Evolutionary conservation across 192 early-diverging fungal species (phyloP).

Genomic region (Funneliformis mosseae): DNA sequence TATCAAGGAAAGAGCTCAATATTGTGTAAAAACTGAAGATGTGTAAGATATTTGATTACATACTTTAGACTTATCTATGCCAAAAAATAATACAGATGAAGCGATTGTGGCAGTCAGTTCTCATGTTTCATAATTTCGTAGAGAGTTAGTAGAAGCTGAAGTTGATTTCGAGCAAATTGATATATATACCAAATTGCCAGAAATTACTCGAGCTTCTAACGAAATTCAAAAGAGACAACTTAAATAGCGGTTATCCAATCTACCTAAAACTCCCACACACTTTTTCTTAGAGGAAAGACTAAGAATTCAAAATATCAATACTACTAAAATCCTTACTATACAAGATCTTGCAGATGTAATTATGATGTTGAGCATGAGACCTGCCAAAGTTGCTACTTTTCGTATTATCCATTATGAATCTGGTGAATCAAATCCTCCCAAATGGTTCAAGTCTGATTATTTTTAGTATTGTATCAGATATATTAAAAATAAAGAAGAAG

Average conservation of each 20-base stretch:
- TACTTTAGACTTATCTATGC: conserved; percentile 15
- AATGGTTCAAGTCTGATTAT: conserved; percentile 14
- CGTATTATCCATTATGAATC: conserved; percentile 25
- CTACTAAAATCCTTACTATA: too few relatives aligned
- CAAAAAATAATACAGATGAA: too few relatives aligned
- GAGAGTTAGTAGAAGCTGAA: too few relatives aligned
- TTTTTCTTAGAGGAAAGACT: too few relatives aligned
- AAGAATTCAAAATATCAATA: too few relatives aligned
- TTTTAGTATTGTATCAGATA: conserved; percentile 22
- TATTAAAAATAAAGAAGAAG: conserved; percentile 28
- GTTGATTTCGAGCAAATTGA: neutral
- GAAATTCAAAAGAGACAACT: too few relatives aligned
- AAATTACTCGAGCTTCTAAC: conserved; percentile 13
- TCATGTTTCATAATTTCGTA: too few relatives aligned
- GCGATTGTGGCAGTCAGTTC: too few relatives aligned
- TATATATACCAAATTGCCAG: conserved; percentile 4
- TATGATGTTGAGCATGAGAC: too few relatives aligned
- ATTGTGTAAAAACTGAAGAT: conserved; percentile 12
- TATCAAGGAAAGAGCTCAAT: conserved; percentile 5
- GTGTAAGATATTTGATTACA: conserved; percentile 9
- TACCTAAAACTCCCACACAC: too few relatives aligned
- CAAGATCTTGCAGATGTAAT: too few relatives aligned
- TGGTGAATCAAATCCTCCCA: conserved; percentile 19
- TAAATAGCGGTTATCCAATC: too few relatives aligned
- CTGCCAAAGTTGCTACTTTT: conserved; percentile 6